These are phyloP conservation scores for Boeremia lycopersici DNA, from an alignment of 2,329 filamentous ascomycete genomes.

Conservation along the genomic window DNA sequence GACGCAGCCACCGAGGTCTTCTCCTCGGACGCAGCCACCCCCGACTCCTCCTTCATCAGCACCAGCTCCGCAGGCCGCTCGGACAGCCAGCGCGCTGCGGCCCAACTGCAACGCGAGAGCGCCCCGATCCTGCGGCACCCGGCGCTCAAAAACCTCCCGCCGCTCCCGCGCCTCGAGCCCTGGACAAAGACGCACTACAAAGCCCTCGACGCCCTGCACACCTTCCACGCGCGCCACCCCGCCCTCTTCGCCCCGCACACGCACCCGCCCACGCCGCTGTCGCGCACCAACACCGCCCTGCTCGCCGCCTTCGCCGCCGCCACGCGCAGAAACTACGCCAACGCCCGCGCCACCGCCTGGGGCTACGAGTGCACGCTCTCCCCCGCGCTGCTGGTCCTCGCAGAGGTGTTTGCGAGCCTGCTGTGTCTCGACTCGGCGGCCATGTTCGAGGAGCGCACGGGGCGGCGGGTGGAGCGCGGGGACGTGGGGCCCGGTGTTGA, in stretches of 20 bases:
- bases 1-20: no score
- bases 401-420: conserved; percentile 43
- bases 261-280: conserved; percentile 21
- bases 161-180: conserved; percentile 44
- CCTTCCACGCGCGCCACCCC: conserved; percentile 39
- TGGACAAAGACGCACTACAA: conserved; percentile 51
- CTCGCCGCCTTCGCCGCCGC: conserved; percentile 32
- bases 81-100: conserved; percentile 5
- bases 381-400: no score
- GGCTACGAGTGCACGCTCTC: conserved; percentile 48
- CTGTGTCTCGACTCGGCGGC: conserved; percentile 31
- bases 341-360: conserved; percentile 40
- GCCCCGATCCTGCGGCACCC: conserved; percentile 24
- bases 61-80: conserved; percentile 16
- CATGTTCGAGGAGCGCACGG: conserved; percentile 34
- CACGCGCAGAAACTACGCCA: conserved; percentile 32
- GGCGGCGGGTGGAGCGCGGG: conserved; percentile 37
- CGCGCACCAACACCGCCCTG: conserved; percentile 37
- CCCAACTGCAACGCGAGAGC: conserved; percentile 11
- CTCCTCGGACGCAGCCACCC: no score
- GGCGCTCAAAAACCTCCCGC: conserved; percentile 28
- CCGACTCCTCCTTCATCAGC: conserved; percentile 2
- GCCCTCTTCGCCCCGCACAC: conserved; percentile 35
- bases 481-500: conserved; percentile 32
- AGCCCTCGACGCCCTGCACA: conserved; percentile 44